A percentile compares a stretch with the other conserved stretches of the same genome.
These are phyloP conservation scores for Thelonectria discophora DNA, from an alignment of 2,329 filamentous ascomycete genomes.

Conservation along the genomic window DNA sequence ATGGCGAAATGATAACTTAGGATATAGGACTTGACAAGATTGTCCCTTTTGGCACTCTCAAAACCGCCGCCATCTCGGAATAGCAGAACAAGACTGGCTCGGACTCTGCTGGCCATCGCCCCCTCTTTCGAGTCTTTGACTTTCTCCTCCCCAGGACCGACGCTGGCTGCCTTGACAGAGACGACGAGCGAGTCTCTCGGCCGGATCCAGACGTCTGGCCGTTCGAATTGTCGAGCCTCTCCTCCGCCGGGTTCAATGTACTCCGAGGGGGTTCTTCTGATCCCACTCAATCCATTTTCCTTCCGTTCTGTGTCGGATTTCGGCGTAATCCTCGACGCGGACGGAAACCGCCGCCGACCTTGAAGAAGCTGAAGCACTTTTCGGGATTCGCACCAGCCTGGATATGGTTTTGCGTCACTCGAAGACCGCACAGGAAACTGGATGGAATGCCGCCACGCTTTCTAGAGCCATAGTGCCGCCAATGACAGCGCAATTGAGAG, in stretches of 20 bases:
- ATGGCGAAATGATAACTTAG: constrained; percentile 99
- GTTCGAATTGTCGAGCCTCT: constrained; percentile 74
- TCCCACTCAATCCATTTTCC: constrained; percentile 95
- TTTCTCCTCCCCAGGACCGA: constrained; percentile 79
- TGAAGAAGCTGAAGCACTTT: constrained; percentile 94
- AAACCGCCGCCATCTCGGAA: constrained; percentile 85
- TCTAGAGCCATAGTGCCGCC: constrained; percentile 91
- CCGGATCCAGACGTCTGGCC: constrained; percentile 92
- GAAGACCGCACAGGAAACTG: constrained; percentile 89
- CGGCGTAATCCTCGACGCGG: constrained; percentile 83
- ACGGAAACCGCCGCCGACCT: constrained; percentile 96
- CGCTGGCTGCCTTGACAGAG: constrained; percentile 86
- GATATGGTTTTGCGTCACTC: constrained; percentile 75
- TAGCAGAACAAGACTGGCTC: constrained; percentile 71
- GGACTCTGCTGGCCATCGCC: constrained; percentile 60
- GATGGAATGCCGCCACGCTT: constrained; percentile 83
- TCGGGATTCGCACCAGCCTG: constrained; percentile 68
- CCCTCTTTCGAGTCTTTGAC: constrained; percentile 88
- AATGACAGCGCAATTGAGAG: constrained; percentile 86
- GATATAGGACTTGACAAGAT: constrained; percentile 85
- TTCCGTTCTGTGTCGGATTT: constrained; percentile 83
- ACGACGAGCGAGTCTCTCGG: constrained; percentile 88
- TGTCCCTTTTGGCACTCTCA: constrained; percentile 90
- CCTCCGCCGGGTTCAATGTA: constrained; percentile 86
- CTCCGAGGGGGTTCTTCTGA: constrained; percentile 73